Percentiles rank a stretch among this genome's conserved stretches.
Evolutionary conservation across 139 green algal species (phyloP).

Genomic region (Yamagishiella unicocca): DNA sequence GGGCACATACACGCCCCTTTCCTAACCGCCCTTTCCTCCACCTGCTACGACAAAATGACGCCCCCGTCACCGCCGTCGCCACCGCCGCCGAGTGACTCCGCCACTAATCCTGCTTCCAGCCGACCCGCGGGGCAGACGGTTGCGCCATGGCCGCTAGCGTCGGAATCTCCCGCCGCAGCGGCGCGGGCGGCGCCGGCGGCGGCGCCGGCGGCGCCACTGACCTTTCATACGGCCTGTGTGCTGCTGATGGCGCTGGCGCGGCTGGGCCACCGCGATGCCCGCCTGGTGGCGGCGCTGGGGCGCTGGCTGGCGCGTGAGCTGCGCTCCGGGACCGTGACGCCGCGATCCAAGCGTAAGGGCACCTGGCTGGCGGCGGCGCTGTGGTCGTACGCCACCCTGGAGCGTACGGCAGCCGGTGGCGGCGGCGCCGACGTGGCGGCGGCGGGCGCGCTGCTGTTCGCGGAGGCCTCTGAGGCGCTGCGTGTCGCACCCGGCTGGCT

Average conservation of each 20-base stretch:
- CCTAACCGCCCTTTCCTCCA: too few relatives aligned
- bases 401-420: background rate
- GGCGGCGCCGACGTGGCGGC: background rate
- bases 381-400: background rate
- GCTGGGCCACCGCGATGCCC: background rate
- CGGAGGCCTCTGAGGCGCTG: slow-evolving; percentile 26
- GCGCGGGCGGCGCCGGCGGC: background rate
- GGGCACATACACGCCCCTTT: slow-evolving; percentile 5
- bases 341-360: slow-evolving; percentile 8
- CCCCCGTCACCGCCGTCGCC: too few relatives aligned
- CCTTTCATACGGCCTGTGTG: background rate
- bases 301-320: background rate
- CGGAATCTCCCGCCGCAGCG: too few relatives aligned
- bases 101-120: too few relatives aligned
- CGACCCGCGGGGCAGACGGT: too few relatives aligned
- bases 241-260: slow-evolving; percentile 27
- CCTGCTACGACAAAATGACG: too few relatives aligned
- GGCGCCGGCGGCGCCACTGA: background rate
- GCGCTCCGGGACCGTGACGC: background rate
- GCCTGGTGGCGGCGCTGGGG: background rate
- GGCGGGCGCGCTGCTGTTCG: slow-evolving; percentile 17
- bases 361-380: slow-evolving; percentile 37
- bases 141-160: too few relatives aligned
- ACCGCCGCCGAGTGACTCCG: too few relatives aligned
- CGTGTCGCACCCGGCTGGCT: slow-evolving; percentile 23